These are phyloP conservation scores for Nectriaceae sp. DNA, from an alignment of 2,329 filamentous ascomycete species.

Conservation along the genomic window DNA sequence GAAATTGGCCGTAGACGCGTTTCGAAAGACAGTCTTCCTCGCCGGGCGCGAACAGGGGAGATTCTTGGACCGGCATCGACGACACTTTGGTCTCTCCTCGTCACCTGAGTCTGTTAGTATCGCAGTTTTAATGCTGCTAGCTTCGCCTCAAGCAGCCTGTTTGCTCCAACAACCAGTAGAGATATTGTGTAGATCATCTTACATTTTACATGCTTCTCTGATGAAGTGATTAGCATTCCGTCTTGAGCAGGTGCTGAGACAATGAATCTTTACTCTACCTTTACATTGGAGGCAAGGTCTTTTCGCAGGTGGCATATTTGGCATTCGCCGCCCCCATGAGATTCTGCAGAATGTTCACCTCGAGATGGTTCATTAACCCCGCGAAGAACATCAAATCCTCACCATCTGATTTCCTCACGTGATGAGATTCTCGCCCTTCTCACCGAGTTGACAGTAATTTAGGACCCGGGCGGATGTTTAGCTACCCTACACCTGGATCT, in stretches of 20 bases:
- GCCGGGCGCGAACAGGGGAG: constrained; percentile 37
- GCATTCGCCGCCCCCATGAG: background rate
- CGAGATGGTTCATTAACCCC: background rate
- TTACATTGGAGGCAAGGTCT: constrained; percentile 38
- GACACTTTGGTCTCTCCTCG: constrained; percentile 39
- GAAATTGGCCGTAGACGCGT: constrained; percentile 35
- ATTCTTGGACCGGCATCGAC: constrained; percentile 35
- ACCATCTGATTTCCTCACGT: constrained; percentile 11
- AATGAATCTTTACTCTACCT: constrained; percentile 23
- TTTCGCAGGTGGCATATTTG: constrained; percentile 35
- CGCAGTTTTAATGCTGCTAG: background rate
- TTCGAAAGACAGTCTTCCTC: constrained; percentile 39
- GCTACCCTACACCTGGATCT: constrained; percentile 14
- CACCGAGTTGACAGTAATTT: too few relatives aligned
- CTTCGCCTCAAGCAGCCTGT: background rate
- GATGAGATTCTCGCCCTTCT: constrained; percentile 19
- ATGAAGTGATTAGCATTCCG: constrained; percentile 11
- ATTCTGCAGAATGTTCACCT: background rate
- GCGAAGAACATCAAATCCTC: background rate
- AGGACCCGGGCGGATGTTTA: too few relatives aligned
- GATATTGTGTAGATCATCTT: too few relatives aligned
- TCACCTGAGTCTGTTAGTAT: constrained; percentile 30
- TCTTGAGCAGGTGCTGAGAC: background rate
- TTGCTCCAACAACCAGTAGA: too few relatives aligned
- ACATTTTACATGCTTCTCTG: constrained; percentile 41